Evolutionary conservation across 2,329 filamentous ascomycete species (phyloP).

Genomic region (Paraphoma chrysanthemicola): DNA sequence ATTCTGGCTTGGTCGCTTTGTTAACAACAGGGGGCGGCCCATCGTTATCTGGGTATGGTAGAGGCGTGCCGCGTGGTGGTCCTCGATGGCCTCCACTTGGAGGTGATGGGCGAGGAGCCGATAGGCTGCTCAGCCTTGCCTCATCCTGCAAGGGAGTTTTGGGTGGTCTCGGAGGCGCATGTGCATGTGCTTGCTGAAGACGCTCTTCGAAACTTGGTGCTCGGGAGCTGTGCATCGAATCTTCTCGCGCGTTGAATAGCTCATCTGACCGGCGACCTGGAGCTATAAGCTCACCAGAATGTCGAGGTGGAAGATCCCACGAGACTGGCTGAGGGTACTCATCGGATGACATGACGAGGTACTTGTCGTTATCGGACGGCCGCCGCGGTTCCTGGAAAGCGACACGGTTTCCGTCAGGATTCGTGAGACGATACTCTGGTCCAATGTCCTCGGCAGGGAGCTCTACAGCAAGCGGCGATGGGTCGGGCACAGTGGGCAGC

Average conservation of each 20-base stretch:
- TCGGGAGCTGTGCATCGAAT: conserved; percentile 35
- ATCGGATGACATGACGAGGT: conserved; percentile 63
- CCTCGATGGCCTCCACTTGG: conserved; percentile 32
- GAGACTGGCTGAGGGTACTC: conserved; percentile 63
- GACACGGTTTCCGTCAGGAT: conserved; percentile 23
- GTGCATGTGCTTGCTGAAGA: conserved; percentile 10
- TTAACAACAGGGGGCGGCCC: conserved; percentile 85
- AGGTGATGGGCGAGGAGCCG: conserved; percentile 33
- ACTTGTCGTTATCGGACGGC: conserved; percentile 54
- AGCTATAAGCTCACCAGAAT: conserved; percentile 72
- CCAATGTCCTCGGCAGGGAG: conserved; percentile 63
- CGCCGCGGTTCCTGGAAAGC: conserved; percentile 45
- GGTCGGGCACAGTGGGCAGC: conserved; percentile 47
- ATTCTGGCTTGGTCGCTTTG: conserved; percentile 84
- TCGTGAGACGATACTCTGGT: conserved; percentile 38
- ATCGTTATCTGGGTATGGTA: conserved; percentile 83
- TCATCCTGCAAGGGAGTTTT: conserved; percentile 49
- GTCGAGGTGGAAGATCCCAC: conserved; percentile 34
- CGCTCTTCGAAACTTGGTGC: conserved; percentile 34
- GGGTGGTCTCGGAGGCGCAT: conserved; percentile 48
- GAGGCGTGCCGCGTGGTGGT: conserved; percentile 47
- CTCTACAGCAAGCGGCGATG: conserved; percentile 61
- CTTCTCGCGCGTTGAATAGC: conserved; percentile 31
- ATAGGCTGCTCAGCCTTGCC: conserved; percentile 16
- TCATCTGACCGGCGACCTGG: conserved; percentile 42